Evolutionary conservation across 23 red algal genomes (phyloP).

Genomic region (Chondrus crispus): DNA sequence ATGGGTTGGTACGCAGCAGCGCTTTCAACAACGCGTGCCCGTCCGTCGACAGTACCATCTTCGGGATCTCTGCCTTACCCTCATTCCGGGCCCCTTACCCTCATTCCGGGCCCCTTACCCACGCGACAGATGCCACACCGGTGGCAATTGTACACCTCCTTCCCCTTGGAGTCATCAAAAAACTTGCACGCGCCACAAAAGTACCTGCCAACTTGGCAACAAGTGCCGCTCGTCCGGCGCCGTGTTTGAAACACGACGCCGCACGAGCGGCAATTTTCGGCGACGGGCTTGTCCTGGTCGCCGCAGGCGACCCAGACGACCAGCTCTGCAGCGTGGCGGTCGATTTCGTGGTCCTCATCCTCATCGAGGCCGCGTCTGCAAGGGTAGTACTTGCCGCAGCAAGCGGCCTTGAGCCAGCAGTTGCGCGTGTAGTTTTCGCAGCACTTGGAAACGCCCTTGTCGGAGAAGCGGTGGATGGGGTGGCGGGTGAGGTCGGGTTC

Average conservation of each 20-base stretch:
- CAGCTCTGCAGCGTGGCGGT: constrained; percentile 36
- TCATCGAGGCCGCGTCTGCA: constrained; percentile 71
- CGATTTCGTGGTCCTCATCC: constrained; percentile 51
- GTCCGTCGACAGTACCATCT: constrained; percentile 12
- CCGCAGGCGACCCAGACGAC: constrained; percentile 66
- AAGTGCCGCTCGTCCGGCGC: no score
- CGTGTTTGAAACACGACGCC: constrained; percentile 46
- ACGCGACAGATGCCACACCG: constrained; percentile 95
- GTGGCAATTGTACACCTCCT: constrained; percentile 66
- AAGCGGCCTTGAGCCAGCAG: constrained; percentile 48
- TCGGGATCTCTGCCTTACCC: constrained; percentile 40
- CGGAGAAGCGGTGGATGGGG: background rate
- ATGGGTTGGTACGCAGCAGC: constrained; percentile 20
- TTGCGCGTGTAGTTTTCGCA: constrained; percentile 65
- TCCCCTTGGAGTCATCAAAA: constrained; percentile 48
- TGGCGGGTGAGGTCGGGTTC: background rate
- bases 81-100: constrained; percentile 89
- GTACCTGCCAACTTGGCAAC: no score
- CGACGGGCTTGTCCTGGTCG: constrained; percentile 30
- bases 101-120: constrained; percentile 94
- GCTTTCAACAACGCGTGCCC: constrained; percentile 29
- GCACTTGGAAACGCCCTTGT: background rate
- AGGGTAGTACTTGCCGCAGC: constrained; percentile 50
- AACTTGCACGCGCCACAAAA: constrained; percentile 71
- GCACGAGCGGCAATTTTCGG: constrained; percentile 36